These are phyloP conservation scores for Ogataea paradorogensis DNA, from an alignment of 805 yeast species.

Conservation along the genomic window DNA sequence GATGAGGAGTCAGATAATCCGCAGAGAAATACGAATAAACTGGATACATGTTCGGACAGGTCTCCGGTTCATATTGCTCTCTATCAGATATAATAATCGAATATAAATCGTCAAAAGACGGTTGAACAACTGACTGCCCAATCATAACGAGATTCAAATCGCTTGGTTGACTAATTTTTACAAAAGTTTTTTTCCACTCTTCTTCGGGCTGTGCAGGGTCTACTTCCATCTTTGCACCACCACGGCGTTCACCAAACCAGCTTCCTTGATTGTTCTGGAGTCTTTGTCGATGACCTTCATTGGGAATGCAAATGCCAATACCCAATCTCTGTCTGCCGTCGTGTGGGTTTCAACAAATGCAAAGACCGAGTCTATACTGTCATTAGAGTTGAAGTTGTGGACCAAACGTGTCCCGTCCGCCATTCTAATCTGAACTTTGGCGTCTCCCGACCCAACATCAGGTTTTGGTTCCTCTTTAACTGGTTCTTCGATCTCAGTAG, in stretches of 20 bases:
- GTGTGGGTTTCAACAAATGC: conserved; percentile 60
- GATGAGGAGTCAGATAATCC: conserved; percentile 82
- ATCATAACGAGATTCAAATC: background rate
- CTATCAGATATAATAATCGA: conserved; percentile 40
- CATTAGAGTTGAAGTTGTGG: conserved; percentile 61
- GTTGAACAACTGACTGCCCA: conserved; percentile 41
- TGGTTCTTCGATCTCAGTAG: conserved; percentile 12
- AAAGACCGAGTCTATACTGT: conserved; percentile 63
- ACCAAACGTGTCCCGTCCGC: conserved; percentile 75
- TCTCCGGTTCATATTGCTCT: conserved; percentile 17
- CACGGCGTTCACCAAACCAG: conserved; percentile 79
- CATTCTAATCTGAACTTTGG: conserved; percentile 75
- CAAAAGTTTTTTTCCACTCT: conserved; percentile 1
- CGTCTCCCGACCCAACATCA: conserved; percentile 45
- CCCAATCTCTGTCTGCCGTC: conserved; percentile 48
- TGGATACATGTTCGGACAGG: conserved; percentile 70
- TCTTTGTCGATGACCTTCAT: conserved; percentile 67
- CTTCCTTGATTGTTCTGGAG: conserved; percentile 59
- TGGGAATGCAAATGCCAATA: conserved; percentile 79
- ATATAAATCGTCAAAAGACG: conserved; percentile 44
- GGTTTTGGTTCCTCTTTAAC: conserved; percentile 12
- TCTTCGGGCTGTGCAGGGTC: conserved; percentile 1
- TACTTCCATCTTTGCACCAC: conserved; percentile 81
- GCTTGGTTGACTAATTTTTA: conserved; percentile 1
- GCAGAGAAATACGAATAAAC: conserved; percentile 71